Conservation (phyloP, 306 rosid genomes). For the Argentina anserina region DNA sequence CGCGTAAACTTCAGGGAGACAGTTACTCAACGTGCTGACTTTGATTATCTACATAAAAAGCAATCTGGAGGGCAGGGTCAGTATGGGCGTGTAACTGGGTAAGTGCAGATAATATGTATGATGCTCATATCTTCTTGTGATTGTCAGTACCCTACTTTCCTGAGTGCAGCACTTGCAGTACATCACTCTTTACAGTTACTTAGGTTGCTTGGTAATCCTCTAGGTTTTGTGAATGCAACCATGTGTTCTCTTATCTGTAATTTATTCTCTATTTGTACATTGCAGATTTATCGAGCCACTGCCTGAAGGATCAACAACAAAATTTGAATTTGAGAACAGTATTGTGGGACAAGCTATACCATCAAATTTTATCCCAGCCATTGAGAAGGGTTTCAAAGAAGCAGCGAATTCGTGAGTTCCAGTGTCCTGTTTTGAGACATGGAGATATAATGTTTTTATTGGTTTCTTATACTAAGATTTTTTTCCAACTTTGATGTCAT, state of each 20-base stretch:
- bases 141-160: not conserved
- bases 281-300: slow-evolving; percentile 90
- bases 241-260: not conserved
- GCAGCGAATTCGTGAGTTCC: slow-evolving; percentile 89
- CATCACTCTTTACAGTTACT: not conserved
- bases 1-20: slow-evolving; percentile 99
- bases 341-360: slow-evolving; percentile 97
- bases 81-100: slow-evolving; percentile 98
- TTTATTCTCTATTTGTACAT: slow-evolving; percentile 10
- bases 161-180: not conserved
- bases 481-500: not conserved
- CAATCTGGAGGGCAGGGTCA: slow-evolving; percentile 98
- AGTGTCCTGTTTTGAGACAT: not conserved
- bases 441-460: not conserved
- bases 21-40: slow-evolving; percentile 83
- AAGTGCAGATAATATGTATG: slow-evolving; percentile 31
- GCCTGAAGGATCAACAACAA: slow-evolving; percentile 65
- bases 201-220: not conserved
- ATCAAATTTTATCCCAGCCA: slow-evolving; percentile 87
- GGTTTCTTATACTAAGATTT: not conserved
- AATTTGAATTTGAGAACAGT: slow-evolving; percentile 91
- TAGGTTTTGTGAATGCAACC: not conserved
- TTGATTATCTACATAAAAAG: slow-evolving; percentile 96
- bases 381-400: slow-evolving; percentile 96
- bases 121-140: not conserved